These are phyloP conservation scores for Chlamydomonas reinhardtii DNA, from an alignment of 163 green algal species.

Conservation along the genomic window DNA sequence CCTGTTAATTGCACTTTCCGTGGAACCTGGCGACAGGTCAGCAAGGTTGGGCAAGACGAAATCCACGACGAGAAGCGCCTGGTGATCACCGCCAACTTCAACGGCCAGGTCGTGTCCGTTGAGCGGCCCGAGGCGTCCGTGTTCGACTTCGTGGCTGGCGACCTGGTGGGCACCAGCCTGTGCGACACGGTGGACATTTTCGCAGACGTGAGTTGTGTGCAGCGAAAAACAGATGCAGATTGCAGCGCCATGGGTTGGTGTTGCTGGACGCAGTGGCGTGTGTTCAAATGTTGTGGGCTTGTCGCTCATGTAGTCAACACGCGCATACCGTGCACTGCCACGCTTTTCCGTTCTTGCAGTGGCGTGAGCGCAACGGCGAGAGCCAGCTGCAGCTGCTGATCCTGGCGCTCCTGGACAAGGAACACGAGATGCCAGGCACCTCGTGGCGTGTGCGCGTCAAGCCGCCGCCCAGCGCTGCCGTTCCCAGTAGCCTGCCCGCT, in stretches of 20 bases:
- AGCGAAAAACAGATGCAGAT: too few species aligned
- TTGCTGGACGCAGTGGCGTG: too few species aligned
- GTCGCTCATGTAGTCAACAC: too few species aligned
- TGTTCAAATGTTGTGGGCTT: too few species aligned
- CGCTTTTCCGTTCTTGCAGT: too few species aligned
- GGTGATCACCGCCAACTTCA: conserved; percentile 14
- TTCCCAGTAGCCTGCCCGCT: neutral
- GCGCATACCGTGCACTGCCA: too few species aligned
- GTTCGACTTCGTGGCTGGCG: conserved; percentile 4
- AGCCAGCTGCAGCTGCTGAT: conserved; percentile 47
- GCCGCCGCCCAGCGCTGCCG: neutral
- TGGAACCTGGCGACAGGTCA: neutral
- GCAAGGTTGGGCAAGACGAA: neutral
- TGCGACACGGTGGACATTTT: conserved; percentile 45
- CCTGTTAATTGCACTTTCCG: too few species aligned
- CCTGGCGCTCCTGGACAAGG: conserved; percentile 47
- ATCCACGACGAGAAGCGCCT: conserved; percentile 36
- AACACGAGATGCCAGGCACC: conserved; percentile 19
- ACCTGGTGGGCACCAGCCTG: neutral
- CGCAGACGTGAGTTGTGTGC: neutral
- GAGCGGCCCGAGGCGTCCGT: neutral
- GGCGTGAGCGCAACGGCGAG: conserved; percentile 18
- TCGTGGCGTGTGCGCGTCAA: conserved; percentile 35
- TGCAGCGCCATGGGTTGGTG: neutral
- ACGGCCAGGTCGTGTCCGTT: neutral